A percentile compares a stretch with the other conserved stretches of the same genome.
phyloP scores from a whole-genome alignment of 2,329 filamentous ascomycete species.

The Diaporthe nobilis region DNA sequence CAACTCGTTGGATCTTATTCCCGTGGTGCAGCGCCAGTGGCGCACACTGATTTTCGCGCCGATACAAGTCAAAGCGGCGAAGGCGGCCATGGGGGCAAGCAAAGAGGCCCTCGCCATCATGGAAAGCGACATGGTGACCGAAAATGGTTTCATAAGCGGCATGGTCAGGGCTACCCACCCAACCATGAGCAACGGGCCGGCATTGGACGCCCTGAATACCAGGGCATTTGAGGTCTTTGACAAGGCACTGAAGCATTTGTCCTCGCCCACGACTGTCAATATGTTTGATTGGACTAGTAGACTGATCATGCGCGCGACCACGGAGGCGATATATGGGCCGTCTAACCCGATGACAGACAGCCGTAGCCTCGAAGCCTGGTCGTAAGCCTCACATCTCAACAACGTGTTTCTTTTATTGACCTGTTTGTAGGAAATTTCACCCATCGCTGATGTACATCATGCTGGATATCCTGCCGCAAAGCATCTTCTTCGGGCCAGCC shows the following conservation, averaged over 20 bases:
- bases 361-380: slow-evolving; percentile 33
- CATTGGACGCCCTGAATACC: slow-evolving; percentile 35
- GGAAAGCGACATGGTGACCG: slow-evolving; percentile 39
- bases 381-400: slow-evolving; percentile 6
- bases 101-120: slow-evolving; percentile 37
- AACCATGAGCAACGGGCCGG: slow-evolving; percentile 32
- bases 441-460: slow-evolving; percentile 43
- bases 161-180: slow-evolving; percentile 42
- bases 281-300: slow-evolving; percentile 40
- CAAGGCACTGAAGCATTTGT: slow-evolving; percentile 10
- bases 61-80: slow-evolving; percentile 19
- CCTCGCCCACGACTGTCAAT: neutral
- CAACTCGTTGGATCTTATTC: slow-evolving; percentile 61
- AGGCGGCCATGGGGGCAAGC: slow-evolving; percentile 41
- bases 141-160: slow-evolving; percentile 41
- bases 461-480: slow-evolving; percentile 41
- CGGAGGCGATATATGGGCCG: slow-evolving; percentile 43
- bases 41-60: slow-evolving; percentile 16
- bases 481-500: slow-evolving; percentile 37
- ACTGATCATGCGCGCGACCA: slow-evolving; percentile 42
- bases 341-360: slow-evolving; percentile 42
- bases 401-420: neutral
- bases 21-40: slow-evolving; percentile 51
- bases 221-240: slow-evolving; percentile 31
- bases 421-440: slow-evolving; percentile 35